Evolutionary conservation across 2,329 filamentous ascomycete genomes (phyloP).

Genomic region (Cryphonectria japonica): DNA sequence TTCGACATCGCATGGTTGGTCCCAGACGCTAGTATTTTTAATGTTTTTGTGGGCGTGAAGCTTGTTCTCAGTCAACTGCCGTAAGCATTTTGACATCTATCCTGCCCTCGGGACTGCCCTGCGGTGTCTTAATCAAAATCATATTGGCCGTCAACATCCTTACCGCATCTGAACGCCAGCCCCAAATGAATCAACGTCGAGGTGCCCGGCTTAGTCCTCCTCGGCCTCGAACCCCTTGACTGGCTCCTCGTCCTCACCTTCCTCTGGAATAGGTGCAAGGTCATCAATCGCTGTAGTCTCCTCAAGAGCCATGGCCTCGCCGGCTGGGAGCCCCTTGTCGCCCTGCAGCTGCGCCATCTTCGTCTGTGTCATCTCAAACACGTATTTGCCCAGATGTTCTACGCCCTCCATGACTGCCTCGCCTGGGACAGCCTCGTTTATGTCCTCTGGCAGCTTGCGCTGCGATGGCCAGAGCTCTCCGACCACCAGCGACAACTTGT

Average conservation of each 20-base stretch:
- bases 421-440: conserved; percentile 54
- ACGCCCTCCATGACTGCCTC: conserved; percentile 82
- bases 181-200: conserved; percentile 6
- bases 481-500: conserved; percentile 79
- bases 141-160: background rate
- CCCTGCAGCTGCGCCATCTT: conserved; percentile 54
- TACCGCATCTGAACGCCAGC: conserved; percentile 2
- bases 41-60: background rate
- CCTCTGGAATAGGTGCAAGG: conserved; percentile 38
- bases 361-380: conserved; percentile 89
- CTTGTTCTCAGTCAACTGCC: background rate
- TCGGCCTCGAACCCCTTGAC: conserved; percentile 38
- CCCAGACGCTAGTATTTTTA: background rate
- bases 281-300: conserved; percentile 29
- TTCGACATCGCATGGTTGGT: background rate
- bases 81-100: background rate
- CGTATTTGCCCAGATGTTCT: conserved; percentile 94
- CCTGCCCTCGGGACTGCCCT: background rate
- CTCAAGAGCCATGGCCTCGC: conserved; percentile 36
- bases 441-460: conserved; percentile 52
- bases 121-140: background rate
- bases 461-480: conserved; percentile 83
- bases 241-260: conserved; percentile 33
- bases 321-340: conserved; percentile 39
- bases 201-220: conserved; percentile 31